phyloP scores from a whole-genome alignment of 441 rosid species.

The Gossypium davidsonii region DNA sequence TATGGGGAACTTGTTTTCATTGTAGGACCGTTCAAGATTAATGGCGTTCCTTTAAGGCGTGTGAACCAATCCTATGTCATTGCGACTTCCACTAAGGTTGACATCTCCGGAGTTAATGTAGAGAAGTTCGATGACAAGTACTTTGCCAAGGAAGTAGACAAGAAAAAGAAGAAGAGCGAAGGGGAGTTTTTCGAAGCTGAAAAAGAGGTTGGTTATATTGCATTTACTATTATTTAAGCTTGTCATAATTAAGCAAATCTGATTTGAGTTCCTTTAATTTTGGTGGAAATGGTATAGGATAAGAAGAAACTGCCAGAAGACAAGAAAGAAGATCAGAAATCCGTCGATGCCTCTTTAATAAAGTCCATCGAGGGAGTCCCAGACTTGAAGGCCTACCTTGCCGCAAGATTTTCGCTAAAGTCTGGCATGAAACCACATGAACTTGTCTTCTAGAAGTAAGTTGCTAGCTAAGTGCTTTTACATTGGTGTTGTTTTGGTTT shows the following conservation, averaged over 20 bases:
- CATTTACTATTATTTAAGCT: neutral
- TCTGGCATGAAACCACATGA: slow-evolving; percentile 65
- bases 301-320: slow-evolving; percentile 36
- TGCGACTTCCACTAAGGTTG: slow-evolving; percentile 32
- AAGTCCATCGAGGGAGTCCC: slow-evolving; percentile 41
- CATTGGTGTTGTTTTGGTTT: slow-evolving; percentile 7
- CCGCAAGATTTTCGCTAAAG: slow-evolving; percentile 55
- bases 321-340: slow-evolving; percentile 49
- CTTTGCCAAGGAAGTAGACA: slow-evolving; percentile 40
- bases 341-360: slow-evolving; percentile 31
- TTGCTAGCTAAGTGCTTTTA: neutral
- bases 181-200: slow-evolving; percentile 50
- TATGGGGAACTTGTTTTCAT: neutral
- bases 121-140: slow-evolving; percentile 44
- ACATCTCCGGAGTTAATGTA: slow-evolving; percentile 25
- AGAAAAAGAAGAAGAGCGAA: slow-evolving; percentile 41
- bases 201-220: slow-evolving; percentile 33
- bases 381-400: slow-evolving; percentile 46
- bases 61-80: slow-evolving; percentile 31
- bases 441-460: slow-evolving; percentile 44
- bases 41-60: slow-evolving; percentile 33
- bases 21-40: slow-evolving; percentile 30
- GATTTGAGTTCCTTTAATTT: neutral
- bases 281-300: slow-evolving; percentile 16
- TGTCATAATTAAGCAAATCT: neutral